Percentiles rank a stretch among this genome's conserved stretches.
Evolutionary conservation across 2,329 filamentous ascomycete genomes (phyloP).

Genomic region (Microcyclosporella mali): DNA sequence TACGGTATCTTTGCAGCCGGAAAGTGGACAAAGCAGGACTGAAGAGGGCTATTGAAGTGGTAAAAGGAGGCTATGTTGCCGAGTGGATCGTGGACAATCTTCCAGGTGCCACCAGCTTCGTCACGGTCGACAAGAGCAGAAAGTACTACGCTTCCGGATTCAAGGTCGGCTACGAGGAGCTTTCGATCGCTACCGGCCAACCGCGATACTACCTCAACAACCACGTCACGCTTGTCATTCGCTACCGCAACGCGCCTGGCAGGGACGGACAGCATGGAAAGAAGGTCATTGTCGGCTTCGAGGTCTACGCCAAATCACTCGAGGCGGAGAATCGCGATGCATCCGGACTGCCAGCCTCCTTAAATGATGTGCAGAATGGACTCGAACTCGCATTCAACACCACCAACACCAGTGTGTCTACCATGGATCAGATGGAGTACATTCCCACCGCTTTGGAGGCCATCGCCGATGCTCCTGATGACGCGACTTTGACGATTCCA

Average conservation of each 20-base stretch:
- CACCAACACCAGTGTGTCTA: conserved; percentile 52
- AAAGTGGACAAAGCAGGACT: conserved; percentile 60
- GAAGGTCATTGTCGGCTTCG: conserved; percentile 80
- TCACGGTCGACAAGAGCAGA: conserved; percentile 73
- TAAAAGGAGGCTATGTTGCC: conserved; percentile 73
- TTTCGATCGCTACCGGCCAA: conserved; percentile 52
- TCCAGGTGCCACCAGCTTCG: conserved; percentile 80
- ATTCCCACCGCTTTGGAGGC: conserved; percentile 47
- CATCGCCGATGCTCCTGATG: conserved; percentile 52
- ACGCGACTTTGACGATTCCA: conserved; percentile 63
- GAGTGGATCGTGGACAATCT: conserved; percentile 94
- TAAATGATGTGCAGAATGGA: conserved; percentile 56
- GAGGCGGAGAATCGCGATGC: conserved; percentile 55
- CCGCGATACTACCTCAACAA: conserved; percentile 75
- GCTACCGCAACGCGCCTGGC: conserved; percentile 66
- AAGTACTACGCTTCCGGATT: conserved; percentile 90
- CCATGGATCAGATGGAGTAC: conserved; percentile 47
- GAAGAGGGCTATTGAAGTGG: conserved; percentile 62
- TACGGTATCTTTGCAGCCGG: conserved; percentile 64
- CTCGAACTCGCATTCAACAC: conserved; percentile 64
- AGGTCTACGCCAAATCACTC: conserved; percentile 84
- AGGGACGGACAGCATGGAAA: conserved; percentile 62
- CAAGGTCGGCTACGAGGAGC: conserved; percentile 74
- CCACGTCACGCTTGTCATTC: conserved; percentile 77
- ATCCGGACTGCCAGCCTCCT: conserved; percentile 61